Percentiles rank a stretch among this genome's conserved stretches.
Conservation (phyloP, 371 early-diverging fungal genomes). For the Saksenaea vasiformis region DNA sequence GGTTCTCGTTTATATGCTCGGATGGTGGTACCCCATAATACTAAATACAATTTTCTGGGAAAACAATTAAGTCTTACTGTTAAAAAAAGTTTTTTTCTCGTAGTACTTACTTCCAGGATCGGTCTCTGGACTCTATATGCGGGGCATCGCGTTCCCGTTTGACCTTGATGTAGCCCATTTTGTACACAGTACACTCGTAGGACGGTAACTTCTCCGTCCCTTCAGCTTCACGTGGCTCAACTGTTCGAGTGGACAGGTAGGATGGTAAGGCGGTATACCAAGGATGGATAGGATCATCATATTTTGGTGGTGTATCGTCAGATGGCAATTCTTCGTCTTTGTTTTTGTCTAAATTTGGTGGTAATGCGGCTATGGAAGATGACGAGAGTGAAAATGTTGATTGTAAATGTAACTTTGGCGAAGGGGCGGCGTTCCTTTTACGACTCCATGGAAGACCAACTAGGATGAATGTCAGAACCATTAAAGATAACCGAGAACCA, state of each 20-base stretch:
- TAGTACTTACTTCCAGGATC: slow-evolving; percentile 30
- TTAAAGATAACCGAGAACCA: background rate
- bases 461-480: background rate
- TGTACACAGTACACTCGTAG: slow-evolving; percentile 31
- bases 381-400: background rate
- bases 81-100: no score
- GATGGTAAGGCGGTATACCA: background rate
- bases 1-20: slow-evolving; percentile 21
- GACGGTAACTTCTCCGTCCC: slow-evolving; percentile 25
- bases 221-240: slow-evolving; percentile 18
- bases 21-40: slow-evolving; percentile 21
- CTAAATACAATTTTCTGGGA: slow-evolving; percentile 13
- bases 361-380: background rate
- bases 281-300: background rate
- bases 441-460: background rate
- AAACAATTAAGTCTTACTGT: background rate
- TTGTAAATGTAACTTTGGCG: background rate
- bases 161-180: slow-evolving; percentile 20
- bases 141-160: slow-evolving; percentile 28
- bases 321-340: background rate
- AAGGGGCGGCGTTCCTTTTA: background rate
- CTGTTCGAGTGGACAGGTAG: background rate
- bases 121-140: slow-evolving; percentile 14
- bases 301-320: background rate
- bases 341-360: background rate